Conservation (phyloP, 73 alveolate genomes). For the Paramecium primaurelia region DNA sequence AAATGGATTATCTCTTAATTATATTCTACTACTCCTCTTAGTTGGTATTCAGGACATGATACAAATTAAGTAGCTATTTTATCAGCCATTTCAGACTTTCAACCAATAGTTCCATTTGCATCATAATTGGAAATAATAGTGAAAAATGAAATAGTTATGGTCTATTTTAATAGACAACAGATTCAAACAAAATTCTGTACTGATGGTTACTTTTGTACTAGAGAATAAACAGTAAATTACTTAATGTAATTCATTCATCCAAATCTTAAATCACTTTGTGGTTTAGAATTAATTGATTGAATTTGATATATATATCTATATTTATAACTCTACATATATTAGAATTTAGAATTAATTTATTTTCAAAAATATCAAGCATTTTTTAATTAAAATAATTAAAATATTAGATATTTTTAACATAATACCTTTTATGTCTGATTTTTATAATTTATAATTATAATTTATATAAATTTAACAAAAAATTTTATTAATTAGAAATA, state of each 20-base stretch:
- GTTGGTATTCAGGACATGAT: conserved; percentile 55
- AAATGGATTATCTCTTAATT: conserved; percentile 37
- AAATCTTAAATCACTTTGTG: background rate
- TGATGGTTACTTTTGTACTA: background rate
- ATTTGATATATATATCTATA: background rate
- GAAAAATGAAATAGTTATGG: background rate
- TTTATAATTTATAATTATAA: too few species aligned
- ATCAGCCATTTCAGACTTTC: background rate
- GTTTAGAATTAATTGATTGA: background rate
- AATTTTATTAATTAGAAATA: background rate
- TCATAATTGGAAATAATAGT: background rate
- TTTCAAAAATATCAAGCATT: too few species aligned
- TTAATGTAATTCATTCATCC: conserved; percentile 12
- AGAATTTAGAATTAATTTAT: too few species aligned
- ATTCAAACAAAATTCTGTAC: background rate
- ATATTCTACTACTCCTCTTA: background rate
- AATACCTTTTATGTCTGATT: too few species aligned
- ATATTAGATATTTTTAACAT: too few species aligned
- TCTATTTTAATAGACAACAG: background rate
- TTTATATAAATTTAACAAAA: background rate
- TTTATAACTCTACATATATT: background rate
- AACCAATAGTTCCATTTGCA: conserved; percentile 8
- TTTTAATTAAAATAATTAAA: too few species aligned
- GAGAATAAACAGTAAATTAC: background rate
- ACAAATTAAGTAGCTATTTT: conserved; percentile 13